Base-by-base conservation (phyloP, 1,284 basidiomycete genomes). In the Pseudozyma tsukubaensis region DNA sequence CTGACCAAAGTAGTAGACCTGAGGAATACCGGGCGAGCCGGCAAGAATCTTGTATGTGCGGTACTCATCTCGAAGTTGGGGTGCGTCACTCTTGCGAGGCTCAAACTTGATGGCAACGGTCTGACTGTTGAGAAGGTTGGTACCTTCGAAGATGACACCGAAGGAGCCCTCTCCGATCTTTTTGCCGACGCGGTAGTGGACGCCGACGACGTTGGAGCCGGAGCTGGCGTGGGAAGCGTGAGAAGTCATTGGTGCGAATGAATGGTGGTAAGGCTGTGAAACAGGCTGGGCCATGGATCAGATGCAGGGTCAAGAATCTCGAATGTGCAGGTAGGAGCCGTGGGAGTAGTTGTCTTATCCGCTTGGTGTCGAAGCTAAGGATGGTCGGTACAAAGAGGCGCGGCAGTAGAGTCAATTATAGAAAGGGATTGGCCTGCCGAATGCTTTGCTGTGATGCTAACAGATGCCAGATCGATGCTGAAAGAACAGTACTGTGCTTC, bases 41-140 rank as follows among this genome's bases (percentile, higher is more conserved):
- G 91, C 90, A 48, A 98, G 88, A 82, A 97, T 97, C 85, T 95
- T 94, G 88, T 98, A 98, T 45, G 93, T 94, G 70, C 94, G 90
- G 88, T 95, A 97, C 88, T 98, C 94, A 86, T 98, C 94, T 67
- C 94, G 89, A 29, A 98, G 88, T 85, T 97, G 95, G 42, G 95
- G 95, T 11, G 94, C 94, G 86, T 97, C 94, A 34, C 93, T 94
- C 87, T 98, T 97, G 79, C 94, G 88, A 14, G 94, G 94, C 89
- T 97, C 94, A 89, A 97, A 97, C 88, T 97, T 97, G 90, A 97
- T 97, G 68, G 94, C 94, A 57, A 97, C 94, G 5, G 93, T 94
- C 87, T 95, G 93, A 36, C 92, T 93, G 88, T 97, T 97, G 85
- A 97, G 89, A 45, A 97, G 87, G 85, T 98, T 97, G 48, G 93